Evolutionary conservation across 2,329 filamentous ascomycete species (phyloP).

Genomic region (Penicillium occitanis): DNA sequence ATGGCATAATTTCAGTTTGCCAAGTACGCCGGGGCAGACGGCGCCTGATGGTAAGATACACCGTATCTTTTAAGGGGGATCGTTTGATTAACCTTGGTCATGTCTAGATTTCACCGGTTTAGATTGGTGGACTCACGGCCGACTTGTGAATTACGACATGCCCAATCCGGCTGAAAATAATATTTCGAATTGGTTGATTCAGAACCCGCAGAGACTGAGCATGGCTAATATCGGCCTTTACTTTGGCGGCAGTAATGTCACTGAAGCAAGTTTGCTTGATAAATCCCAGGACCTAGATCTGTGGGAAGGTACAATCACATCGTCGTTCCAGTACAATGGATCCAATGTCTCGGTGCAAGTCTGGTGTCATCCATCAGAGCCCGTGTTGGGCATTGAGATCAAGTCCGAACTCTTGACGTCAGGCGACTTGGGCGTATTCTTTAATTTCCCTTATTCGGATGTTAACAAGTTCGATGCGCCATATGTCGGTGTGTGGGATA

Average conservation of each 20-base stretch:
- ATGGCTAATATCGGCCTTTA: neutral
- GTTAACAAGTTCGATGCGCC: neutral
- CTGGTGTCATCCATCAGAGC: neutral
- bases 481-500: neutral
- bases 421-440: neutral
- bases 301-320: neutral
- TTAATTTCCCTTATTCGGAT: neutral
- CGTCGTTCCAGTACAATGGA: slow-evolving; percentile 35
- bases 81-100: neutral
- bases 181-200: slow-evolving; percentile 1
- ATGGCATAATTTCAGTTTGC: slow-evolving; percentile 50
- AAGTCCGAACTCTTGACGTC: neutral
- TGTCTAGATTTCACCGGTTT: slow-evolving; percentile 41
- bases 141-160: slow-evolving; percentile 46
- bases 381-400: neutral
- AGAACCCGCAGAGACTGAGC: neutral
- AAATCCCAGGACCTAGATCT: neutral
- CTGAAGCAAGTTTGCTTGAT: neutral
- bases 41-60: neutral
- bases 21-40: slow-evolving; percentile 26
- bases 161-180: slow-evolving; percentile 39
- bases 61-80: too few relatives aligned
- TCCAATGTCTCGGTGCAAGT: slow-evolving; percentile 23
- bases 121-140: slow-evolving; percentile 48
- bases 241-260: neutral